phyloP scores from a whole-genome alignment of 352 stramenopile genomes.

The Globisporangium spinosum region DNA sequence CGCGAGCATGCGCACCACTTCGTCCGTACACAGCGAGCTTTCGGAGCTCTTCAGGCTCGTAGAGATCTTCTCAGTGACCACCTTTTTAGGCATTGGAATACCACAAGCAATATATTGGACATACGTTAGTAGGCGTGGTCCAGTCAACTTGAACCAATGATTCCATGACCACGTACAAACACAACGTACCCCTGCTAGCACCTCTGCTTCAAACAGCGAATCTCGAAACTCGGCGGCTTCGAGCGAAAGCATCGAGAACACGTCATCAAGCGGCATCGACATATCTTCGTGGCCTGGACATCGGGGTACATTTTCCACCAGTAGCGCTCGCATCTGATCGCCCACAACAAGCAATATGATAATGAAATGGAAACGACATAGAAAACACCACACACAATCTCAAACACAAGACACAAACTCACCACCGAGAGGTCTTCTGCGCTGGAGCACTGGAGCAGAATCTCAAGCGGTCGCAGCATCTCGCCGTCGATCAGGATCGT shows the following conservation, averaged over 20 bases:
- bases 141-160: neutral
- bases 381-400: neutral
- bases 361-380: too few relatives aligned
- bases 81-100: conserved; percentile 17
- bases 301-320: conserved; percentile 22
- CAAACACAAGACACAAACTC: conserved; percentile 12
- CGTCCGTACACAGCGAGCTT: conserved; percentile 36
- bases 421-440: conserved; percentile 55
- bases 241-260: conserved; percentile 20
- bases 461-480: conserved; percentile 30
- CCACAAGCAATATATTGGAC: neutral
- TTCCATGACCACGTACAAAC: neutral
- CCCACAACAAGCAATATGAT: too few relatives aligned
- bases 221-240: conserved; percentile 10
- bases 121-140: neutral
- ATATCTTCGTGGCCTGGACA: conserved; percentile 14
- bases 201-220: conserved; percentile 7
- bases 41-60: conserved; percentile 28
- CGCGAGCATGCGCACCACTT: conserved; percentile 41
- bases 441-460: conserved; percentile 52
- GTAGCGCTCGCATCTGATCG: conserved; percentile 43
- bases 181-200: conserved; percentile 10
- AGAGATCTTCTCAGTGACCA: conserved; percentile 31
- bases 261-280: conserved; percentile 20
- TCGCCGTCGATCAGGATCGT: conserved; percentile 22